phyloP scores from a whole-genome alignment of 176 grass and related monocot species.

The Eragrostis curvula region DNA sequence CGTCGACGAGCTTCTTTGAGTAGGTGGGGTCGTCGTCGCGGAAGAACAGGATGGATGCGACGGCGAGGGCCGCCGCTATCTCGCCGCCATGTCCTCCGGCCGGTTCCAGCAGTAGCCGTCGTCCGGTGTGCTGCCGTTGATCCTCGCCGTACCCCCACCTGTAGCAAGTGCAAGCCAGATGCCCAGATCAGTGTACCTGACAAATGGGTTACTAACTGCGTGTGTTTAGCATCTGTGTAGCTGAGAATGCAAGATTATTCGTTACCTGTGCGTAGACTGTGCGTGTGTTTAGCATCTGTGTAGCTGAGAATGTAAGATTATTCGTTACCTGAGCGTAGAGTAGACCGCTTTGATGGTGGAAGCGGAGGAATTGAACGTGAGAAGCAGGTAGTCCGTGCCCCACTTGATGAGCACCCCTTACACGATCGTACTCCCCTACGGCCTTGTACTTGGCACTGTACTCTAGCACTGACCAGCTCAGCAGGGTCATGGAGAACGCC shows the following conservation, averaged over 20 bases:
- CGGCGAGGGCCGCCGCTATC: too few relatives aligned
- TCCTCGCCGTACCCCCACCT: constrained; percentile 63
- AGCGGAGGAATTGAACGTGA: constrained; percentile 89
- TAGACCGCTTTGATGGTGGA: constrained; percentile 49
- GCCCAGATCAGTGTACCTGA: neutral
- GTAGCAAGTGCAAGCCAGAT: too few relatives aligned
- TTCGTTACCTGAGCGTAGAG: too few relatives aligned
- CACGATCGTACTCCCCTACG: constrained; percentile 80
- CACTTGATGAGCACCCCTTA: constrained; percentile 90
- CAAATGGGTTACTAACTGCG: too few relatives aligned
- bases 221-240: too few relatives aligned
- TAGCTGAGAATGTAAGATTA: too few relatives aligned
- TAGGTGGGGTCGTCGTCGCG: too few relatives aligned
- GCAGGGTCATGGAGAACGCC: constrained; percentile 92
- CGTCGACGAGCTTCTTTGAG: too few relatives aligned
- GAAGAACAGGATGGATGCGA: too few relatives aligned
- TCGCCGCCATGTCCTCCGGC: constrained; percentile 94
- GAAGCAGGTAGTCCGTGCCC: constrained; percentile 89
- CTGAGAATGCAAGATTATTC: too few relatives aligned
- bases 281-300: too few relatives aligned
- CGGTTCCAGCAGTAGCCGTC: constrained; percentile 92
- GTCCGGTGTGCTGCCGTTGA: constrained; percentile 54
- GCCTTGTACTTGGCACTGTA: constrained; percentile 88
- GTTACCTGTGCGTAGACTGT: too few relatives aligned
- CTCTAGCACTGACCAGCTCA: constrained; percentile 95